Base-by-base conservation (phyloP, 202 grass and related monocot species). In the Setaria viridis region DNA sequence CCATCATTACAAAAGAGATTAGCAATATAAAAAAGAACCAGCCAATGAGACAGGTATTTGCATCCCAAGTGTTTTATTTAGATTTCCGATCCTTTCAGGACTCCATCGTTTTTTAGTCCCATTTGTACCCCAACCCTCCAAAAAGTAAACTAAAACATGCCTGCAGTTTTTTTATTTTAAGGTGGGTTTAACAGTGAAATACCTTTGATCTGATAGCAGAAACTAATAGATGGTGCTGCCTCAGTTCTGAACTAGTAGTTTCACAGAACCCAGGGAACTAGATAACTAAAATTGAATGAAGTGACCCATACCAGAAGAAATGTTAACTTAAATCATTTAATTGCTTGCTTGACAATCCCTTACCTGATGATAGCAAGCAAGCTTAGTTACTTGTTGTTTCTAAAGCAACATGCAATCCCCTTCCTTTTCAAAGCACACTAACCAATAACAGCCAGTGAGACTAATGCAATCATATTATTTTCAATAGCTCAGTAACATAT, bases 171-270 rank as follows among this genome's bases (percentile, higher is more conserved):
- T 25, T 78, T 51, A 84, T 73, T 68, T 43, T 49, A 70, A 64
- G 25, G 72, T 25, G 25, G 55, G 10, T 54, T 33, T 76, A 46
- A 67, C 11, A 29, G 34, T 51, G 41, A 68, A 16, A 74, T 79
- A 71, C 39, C 13, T 60, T 80, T 76, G 62, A 80, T 80, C n/a
- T 33, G 7, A 89, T 76, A 34, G n/a, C 5, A 13, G 17, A 46
- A 76, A 68, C 41, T 67, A 73, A 84, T 58, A 79, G 39, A 49
- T 69, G 13, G 41, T 60, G n/a, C 21, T 75, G 19, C 51, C 82
- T 68, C 41, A 51, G 69, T 60, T 85, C 60, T 49, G 43, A 67
- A 67, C 46, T 56, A 41, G 39, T 85, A 60, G 29, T 80, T 89
- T 60, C 68, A 49, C 66, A 78, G 21, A 48, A 78, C 57, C 47